Evolutionary conservation across 2,329 filamentous ascomycete species (phyloP).

Genomic region (Botrytis byssoidea): DNA sequence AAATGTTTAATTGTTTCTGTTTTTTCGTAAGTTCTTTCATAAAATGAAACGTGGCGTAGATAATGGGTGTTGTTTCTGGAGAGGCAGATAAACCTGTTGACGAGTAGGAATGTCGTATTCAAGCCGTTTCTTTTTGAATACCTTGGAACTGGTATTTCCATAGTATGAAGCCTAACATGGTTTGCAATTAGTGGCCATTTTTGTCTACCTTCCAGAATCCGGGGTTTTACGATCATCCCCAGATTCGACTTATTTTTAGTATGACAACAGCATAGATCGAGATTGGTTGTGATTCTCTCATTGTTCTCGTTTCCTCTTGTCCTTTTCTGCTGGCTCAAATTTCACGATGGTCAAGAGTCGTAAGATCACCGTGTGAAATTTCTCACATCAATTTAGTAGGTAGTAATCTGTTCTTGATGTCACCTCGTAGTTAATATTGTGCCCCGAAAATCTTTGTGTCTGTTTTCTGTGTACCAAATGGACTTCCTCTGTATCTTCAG

Average conservation of each 20-base stretch:
- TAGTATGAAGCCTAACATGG: background rate
- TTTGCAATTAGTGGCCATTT: background rate
- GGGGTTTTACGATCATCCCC: background rate
- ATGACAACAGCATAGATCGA: background rate
- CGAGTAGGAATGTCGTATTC: background rate
- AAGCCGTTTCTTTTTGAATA: background rate
- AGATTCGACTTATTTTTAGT: background rate
- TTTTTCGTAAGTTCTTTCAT: background rate
- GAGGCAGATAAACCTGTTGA: background rate
- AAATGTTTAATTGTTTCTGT: conserved; percentile 2
- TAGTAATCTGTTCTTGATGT: background rate
- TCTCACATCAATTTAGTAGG: background rate
- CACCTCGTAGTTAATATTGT: background rate
- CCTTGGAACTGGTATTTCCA: background rate
- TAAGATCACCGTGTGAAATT: background rate
- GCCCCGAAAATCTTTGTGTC: background rate
- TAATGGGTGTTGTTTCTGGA: background rate
- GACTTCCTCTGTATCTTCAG: background rate
- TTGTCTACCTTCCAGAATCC: background rate
- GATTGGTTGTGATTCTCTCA: background rate
- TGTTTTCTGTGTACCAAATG: background rate
- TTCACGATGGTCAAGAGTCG: background rate
- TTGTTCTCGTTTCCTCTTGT: background rate
- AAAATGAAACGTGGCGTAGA: background rate
- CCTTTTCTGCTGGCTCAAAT: background rate